These are phyloP conservation scores for Citrullus colocynthis DNA, from an alignment of 306 rosid species.

Conservation along the genomic window DNA sequence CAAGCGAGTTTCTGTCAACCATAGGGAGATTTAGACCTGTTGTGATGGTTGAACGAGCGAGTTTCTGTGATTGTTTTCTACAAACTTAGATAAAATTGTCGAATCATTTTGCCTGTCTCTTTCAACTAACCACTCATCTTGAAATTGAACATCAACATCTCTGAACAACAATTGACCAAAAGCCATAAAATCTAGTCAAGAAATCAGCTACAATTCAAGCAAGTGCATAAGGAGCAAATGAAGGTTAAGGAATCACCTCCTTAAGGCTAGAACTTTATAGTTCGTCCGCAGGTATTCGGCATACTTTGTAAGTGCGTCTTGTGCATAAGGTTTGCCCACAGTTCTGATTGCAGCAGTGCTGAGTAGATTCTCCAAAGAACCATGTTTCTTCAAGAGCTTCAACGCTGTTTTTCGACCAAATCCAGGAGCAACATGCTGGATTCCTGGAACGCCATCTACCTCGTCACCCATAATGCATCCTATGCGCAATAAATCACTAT, in stretches of 20 bases:
- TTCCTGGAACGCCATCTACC: conserved; percentile 91
- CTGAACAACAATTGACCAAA: conserved; percentile 26
- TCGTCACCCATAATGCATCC: conserved; percentile 85
- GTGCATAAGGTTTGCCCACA: conserved; percentile 81
- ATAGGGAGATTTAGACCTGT: conserved; percentile 6
- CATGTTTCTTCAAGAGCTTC: conserved; percentile 77
- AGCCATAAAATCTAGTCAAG: conserved; percentile 2
- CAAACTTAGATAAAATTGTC: conserved; percentile 32
- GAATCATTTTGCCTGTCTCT: conserved; percentile 52
- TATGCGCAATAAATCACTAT: conserved; percentile 13
- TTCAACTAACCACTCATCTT: conserved; percentile 63
- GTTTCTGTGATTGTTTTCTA: conserved; percentile 40
- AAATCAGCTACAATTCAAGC: neutral
- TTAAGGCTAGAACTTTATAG: conserved; percentile 68
- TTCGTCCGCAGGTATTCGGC: conserved; percentile 66
- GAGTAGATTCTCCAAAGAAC: conserved; percentile 66
- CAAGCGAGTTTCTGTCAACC: conserved; percentile 35
- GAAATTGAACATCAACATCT: conserved; percentile 56
- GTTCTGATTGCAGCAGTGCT: conserved; percentile 69
- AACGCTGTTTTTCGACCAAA: conserved; percentile 90
- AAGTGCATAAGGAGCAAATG: neutral
- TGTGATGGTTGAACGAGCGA: conserved; percentile 14
- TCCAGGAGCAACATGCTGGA: conserved; percentile 76
- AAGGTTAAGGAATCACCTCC: conserved; percentile 30
- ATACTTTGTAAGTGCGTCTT: conserved; percentile 66